Evolutionary conservation across 202 grass and related monocot genomes (phyloP).

Genomic region (Schoenoplectus tabernaemontani): DNA sequence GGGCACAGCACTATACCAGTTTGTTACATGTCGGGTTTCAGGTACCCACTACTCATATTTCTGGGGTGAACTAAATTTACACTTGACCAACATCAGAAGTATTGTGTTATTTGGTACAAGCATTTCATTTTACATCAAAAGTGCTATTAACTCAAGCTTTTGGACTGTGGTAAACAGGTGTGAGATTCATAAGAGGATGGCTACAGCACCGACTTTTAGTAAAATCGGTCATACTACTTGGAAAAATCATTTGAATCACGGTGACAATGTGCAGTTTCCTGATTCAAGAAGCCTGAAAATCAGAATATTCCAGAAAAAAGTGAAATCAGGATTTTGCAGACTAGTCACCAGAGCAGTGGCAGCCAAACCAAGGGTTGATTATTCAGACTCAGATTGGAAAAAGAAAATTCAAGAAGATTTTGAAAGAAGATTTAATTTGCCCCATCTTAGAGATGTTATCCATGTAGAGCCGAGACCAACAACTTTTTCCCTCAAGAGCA

Average conservation of each 20-base stretch:
- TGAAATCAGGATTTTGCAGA: constrained; percentile 11
- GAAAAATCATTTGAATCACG: not conserved
- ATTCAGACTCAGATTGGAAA: constrained; percentile 67
- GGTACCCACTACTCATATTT: not conserved
- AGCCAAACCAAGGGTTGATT: constrained; percentile 42
- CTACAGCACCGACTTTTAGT: constrained; percentile 5
- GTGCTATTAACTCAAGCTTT: not conserved
- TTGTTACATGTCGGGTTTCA: not conserved
- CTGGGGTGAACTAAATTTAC: not conserved
- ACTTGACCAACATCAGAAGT: not conserved
- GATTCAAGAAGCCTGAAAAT: constrained; percentile 12
- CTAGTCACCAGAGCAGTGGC: constrained; percentile 33
- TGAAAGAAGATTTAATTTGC: constrained; percentile 60
- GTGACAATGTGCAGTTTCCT: not conserved
- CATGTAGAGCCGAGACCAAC: constrained; percentile 62
- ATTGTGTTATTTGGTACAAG: not conserved
- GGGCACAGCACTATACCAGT: not conserved
- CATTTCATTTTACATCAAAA: not conserved
- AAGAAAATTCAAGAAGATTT: constrained; percentile 75
- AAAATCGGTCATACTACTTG: not conserved
- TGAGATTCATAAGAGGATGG: not conserved
- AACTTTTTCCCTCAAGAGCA: constrained; percentile 85
- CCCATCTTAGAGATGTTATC: constrained; percentile 76
- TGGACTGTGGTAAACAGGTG: not conserved
- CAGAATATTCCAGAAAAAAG: constrained; percentile 11